Percentiles rank a stretch among this genome's conserved stretches.
Conservation (phyloP, 2,329 filamentous ascomycete species). For the Aspergillus neotritici region DNA sequence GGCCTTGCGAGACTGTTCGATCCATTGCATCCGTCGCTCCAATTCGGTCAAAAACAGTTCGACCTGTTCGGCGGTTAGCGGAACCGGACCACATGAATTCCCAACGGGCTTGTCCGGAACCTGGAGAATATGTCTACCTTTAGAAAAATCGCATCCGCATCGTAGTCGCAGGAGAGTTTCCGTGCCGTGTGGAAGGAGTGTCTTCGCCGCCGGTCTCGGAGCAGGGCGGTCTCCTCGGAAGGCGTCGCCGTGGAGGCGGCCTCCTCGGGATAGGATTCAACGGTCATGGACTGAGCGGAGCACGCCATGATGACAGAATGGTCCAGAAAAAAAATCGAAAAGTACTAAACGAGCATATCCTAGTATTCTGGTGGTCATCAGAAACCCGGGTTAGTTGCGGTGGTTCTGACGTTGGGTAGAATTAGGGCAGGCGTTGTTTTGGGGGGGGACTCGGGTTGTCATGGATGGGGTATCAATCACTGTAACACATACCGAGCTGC, state of each 20-base stretch:
- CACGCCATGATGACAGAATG: slow-evolving; percentile 32
- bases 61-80: slow-evolving; percentile 27
- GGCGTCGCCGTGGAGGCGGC: slow-evolving; percentile 26
- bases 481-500: too few species aligned
- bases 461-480: too few species aligned
- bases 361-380: slow-evolving; percentile 8
- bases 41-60: slow-evolving; percentile 65
- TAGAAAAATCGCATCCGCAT: slow-evolving; percentile 43
- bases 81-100: not conserved
- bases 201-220: slow-evolving; percentile 38
- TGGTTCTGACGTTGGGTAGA: slow-evolving; percentile 1
- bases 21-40: slow-evolving; percentile 76
- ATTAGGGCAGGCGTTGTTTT: not conserved
- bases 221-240: slow-evolving; percentile 27
- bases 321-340: slow-evolving; percentile 2
- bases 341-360: slow-evolving; percentile 14
- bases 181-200: slow-evolving; percentile 43
- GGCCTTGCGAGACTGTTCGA: slow-evolving; percentile 81
- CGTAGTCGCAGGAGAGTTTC: slow-evolving; percentile 41
- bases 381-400: not conserved
- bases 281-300: slow-evolving; percentile 35
- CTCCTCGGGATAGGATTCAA: slow-evolving; percentile 31
- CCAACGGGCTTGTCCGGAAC: not conserved
- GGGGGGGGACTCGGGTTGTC: too few species aligned
- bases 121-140: slow-evolving; percentile 23